Evolutionary conservation across 163 green algal species (phyloP).

Genomic region (Chlamydomonas reinhardtii): DNA sequence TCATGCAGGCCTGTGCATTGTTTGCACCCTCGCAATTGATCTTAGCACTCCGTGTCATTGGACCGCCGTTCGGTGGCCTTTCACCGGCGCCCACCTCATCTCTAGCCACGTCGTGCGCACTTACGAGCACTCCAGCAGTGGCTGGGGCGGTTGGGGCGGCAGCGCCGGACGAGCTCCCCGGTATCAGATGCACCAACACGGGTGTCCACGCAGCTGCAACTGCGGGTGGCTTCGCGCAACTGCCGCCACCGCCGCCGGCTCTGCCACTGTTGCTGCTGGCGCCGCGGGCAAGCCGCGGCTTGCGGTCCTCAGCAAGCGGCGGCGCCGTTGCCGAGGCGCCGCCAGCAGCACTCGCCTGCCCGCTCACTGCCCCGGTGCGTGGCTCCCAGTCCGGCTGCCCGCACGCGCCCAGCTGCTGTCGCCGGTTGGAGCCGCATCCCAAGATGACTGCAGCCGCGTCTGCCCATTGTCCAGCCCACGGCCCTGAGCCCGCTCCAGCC

Average conservation of each 20-base stretch:
- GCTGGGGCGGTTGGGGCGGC: neutral
- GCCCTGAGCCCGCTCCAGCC: neutral
- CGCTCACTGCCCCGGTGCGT: too few species aligned
- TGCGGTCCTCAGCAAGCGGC: neutral
- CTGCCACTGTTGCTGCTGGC: neutral
- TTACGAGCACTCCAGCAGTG: too few species aligned
- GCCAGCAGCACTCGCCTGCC: neutral
- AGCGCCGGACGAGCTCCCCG: neutral
- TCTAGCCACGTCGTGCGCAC: too few species aligned
- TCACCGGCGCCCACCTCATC: too few species aligned
- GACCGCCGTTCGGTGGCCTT: too few species aligned
- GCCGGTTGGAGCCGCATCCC: conserved; percentile 6
- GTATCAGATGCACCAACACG: neutral
- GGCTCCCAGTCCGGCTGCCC: too few species aligned
- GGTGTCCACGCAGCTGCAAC: neutral
- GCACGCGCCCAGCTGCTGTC: neutral
- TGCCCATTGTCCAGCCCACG: neutral
- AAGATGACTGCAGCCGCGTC: neutral
- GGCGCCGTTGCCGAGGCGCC: neutral
- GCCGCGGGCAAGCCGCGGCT: neutral
- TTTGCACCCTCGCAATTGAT: too few species aligned
- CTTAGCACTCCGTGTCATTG: too few species aligned
- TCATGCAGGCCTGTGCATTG: too few species aligned
- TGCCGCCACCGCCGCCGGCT: too few species aligned
- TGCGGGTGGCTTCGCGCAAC: neutral